Percentiles rank a stretch among this genome's conserved stretches.
These are phyloP conservation scores for Saprolegnia diclina DNA, from an alignment of 352 stramenopile species.

Conservation along the genomic window DNA sequence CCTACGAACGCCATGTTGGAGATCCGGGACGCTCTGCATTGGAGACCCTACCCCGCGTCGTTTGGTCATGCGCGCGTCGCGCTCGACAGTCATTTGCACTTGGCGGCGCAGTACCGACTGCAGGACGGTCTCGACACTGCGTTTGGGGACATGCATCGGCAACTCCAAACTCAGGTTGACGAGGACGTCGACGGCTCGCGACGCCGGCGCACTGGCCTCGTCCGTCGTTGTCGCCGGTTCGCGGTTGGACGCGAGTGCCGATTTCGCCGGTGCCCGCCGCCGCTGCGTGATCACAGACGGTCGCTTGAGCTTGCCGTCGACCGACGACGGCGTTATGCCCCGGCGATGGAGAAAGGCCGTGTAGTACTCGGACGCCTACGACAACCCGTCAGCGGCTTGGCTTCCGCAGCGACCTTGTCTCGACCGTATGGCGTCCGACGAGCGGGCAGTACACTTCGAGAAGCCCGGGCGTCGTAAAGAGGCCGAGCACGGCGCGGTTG, in stretches of 20 bases:
- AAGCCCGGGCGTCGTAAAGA: neutral
- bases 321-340: neutral
- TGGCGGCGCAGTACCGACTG: neutral
- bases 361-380: neutral
- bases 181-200: neutral
- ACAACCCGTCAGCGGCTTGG: neutral
- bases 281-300: neutral
- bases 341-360: neutral
- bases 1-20: neutral
- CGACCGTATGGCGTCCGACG: neutral
- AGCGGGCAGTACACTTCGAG: neutral
- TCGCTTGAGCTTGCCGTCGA: neutral
- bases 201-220: neutral
- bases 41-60: neutral
- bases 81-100: neutral
- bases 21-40: too few species aligned
- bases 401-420: neutral
- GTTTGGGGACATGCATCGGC: neutral
- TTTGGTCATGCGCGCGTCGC: constrained; percentile 13
- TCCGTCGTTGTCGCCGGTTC: neutral
- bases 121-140: neutral
- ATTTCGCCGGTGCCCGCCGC: neutral
- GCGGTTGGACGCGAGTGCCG: too few species aligned
- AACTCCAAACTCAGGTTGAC: constrained; percentile 2
- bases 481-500: neutral